Percentiles rank a stretch among this genome's conserved stretches.
Conservation (phyloP, 139 green algal species). For the Chlorella sp. region DNA sequence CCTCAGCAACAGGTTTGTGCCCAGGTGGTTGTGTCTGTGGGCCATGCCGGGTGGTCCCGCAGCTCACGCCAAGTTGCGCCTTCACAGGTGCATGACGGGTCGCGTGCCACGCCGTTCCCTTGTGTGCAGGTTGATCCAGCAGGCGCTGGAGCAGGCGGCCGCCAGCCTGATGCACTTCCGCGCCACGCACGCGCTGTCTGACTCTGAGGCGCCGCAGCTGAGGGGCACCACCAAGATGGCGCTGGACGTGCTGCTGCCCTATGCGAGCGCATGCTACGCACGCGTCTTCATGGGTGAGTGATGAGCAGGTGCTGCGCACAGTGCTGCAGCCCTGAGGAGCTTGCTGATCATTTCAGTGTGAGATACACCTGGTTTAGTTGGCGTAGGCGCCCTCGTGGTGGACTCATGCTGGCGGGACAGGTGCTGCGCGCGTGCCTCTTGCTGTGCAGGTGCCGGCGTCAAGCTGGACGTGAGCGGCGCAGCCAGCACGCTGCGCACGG, state of each 20-base stretch:
- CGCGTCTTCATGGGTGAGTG: constrained; percentile 43
- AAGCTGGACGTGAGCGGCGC: not conserved
- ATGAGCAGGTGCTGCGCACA: not conserved
- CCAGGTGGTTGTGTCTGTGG: too few relatives aligned
- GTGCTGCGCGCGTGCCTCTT: not conserved
- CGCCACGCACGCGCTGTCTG: constrained; percentile 33
- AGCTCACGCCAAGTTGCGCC: too few relatives aligned
- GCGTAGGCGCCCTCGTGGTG: too few relatives aligned
- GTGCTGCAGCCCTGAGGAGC: too few relatives aligned
- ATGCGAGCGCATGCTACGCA: constrained; percentile 47
- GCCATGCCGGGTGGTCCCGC: too few relatives aligned
- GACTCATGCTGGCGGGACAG: not conserved
- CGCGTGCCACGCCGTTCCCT: not conserved
- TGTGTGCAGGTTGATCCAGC: constrained; percentile 38
- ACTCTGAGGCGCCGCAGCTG: constrained; percentile 42
- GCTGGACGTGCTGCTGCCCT: constrained; percentile 47
- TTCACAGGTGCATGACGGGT: too few relatives aligned
- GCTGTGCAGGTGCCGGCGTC: not conserved
- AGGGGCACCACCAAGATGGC: constrained; percentile 16
- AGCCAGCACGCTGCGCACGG: not conserved
- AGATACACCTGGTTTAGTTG: too few relatives aligned
- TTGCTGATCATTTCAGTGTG: not conserved
- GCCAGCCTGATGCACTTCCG: constrained; percentile 54
- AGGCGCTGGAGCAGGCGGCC: constrained; percentile 45
- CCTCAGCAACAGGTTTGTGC: too few relatives aligned